These are phyloP conservation scores for Geotrichum aggregatum DNA, from an alignment of 1,139 yeast genomes.

Conservation along the genomic window DNA sequence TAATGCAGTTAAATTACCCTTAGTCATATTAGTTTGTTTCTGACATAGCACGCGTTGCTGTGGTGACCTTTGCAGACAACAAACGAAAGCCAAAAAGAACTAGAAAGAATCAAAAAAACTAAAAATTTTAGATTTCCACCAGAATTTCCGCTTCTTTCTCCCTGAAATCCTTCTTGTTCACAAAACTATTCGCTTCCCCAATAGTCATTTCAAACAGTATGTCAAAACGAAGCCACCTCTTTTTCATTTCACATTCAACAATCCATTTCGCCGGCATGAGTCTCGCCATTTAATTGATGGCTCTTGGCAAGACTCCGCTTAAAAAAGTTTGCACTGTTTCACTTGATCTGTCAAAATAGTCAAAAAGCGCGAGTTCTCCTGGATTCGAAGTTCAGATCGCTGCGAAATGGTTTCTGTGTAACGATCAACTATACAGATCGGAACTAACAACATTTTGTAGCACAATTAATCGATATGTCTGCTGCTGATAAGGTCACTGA, in stretches of 20 bases:
- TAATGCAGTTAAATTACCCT: too few species aligned
- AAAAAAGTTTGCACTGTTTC: neutral
- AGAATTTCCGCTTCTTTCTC: neutral
- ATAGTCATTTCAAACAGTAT: neutral
- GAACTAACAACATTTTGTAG: neutral
- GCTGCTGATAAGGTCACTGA: slow-evolving; percentile 19
- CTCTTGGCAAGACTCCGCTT: neutral
- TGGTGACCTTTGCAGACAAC: too few species aligned
- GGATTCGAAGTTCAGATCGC: too few species aligned
- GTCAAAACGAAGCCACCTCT: neutral
- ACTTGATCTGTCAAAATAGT: neutral
- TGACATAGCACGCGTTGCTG: too few species aligned
- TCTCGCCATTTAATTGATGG: neutral
- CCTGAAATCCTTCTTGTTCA: slow-evolving; percentile 4
- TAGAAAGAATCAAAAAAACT: too few species aligned
- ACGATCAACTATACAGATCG: neutral
- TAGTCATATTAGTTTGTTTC: too few species aligned
- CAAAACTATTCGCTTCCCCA: neutral
- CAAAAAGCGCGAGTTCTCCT: too few species aligned
- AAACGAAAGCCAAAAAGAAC: too few species aligned
- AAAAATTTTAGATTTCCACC: slow-evolving; percentile 3
- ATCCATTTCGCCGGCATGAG: too few species aligned
- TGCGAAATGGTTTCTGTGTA: neutral
- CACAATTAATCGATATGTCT: slow-evolving; percentile 11
- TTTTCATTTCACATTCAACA: neutral